Conservation (phyloP, 257 asterid species). For the Lycium ferocissimum region DNA sequence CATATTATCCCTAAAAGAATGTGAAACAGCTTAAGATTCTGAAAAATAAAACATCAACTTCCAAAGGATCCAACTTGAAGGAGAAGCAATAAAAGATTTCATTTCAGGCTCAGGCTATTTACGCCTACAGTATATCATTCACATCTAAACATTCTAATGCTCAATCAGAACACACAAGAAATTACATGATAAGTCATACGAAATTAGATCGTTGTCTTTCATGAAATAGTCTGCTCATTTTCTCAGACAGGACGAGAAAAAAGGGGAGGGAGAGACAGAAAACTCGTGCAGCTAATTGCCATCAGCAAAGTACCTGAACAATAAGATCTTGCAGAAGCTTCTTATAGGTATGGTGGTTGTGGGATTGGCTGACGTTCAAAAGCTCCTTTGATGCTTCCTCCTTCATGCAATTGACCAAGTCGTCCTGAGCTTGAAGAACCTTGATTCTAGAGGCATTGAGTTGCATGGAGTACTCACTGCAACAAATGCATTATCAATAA, state of each 20-base stretch:
- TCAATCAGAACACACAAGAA: slow-evolving; percentile 1
- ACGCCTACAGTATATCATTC: not conserved
- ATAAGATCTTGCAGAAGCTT: slow-evolving; percentile 70
- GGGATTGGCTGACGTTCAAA: slow-evolving; percentile 52
- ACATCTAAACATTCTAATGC: slow-evolving; percentile 19
- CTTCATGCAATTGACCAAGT: slow-evolving; percentile 80
- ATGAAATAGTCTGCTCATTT: not conserved
- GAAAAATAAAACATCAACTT: not conserved
- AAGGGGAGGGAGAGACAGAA: not conserved
- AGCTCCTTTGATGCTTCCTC: slow-evolving; percentile 70
- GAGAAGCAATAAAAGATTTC: not conserved
- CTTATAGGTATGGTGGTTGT: slow-evolving; percentile 56
- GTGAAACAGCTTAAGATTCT: not conserved
- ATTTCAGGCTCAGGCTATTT: slow-evolving; percentile 7
- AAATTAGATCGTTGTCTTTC: slow-evolving; percentile 15
- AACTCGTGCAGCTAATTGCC: not conserved
- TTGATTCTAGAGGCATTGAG: slow-evolving; percentile 82
- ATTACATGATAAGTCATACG: slow-evolving; percentile 3
- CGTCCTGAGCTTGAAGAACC: slow-evolving; percentile 96
- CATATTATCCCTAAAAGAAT: slow-evolving; percentile 8
- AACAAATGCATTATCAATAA: slow-evolving; percentile 35
- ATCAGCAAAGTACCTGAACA: slow-evolving; percentile 66
- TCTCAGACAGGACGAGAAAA: not conserved
- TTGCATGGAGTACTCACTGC: slow-evolving; percentile 87
- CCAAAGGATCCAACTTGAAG: slow-evolving; percentile 8